Evolutionary conservation across 306 rosid species (phyloP), one percentile per base, ranked within the genome.

Genomic region (Vigna hirtella): DNA sequence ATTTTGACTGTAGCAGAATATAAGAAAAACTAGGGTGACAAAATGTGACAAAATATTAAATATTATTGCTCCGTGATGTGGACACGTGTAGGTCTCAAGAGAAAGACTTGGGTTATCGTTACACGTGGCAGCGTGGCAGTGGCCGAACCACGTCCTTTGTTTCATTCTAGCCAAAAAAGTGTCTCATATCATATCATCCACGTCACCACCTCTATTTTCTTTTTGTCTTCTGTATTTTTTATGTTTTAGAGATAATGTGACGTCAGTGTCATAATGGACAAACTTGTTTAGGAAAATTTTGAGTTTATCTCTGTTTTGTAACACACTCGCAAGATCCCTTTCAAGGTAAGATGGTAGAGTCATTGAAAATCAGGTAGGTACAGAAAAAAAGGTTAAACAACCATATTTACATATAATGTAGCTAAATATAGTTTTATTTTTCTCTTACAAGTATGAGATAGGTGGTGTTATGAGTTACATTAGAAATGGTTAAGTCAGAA

Each of bases 51-150:
- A 26, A 24, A 58, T 26, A 26, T 26, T 58, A 0, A 58, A 28
- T 2, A 12, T 2, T 4, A 1, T 9, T 59, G 20, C 20, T 32
- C 5, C 34, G 1, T 5, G 6, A 65, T 65, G 51, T 18, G 51
- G 32, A 66, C 52, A 42, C 13, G 50, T 18, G 71, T 66, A 32
- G 11, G 4, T 4, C 3, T 42, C 11, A 18, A 7, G 11, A 40
- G 32, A 17, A 40, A 61, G 48, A 47, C 2, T 32, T 32, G 4
- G 14, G 52, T 36, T 24, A 73, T 57, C 57, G 18, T 24, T 42
- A 57, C 68, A 73, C 45, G 57, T 73, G 78, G 78, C 68, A 9
- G 45, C 10, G 4, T 16, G 4, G 26, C 13, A 58, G 40, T 73
- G 78, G 78, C 11, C 26, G 30, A 58, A 24, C 69, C 78, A 57